These are phyloP conservation scores for Phytophthora citricola DNA, from an alignment of 352 stramenopile genomes.

Conservation along the genomic window DNA sequence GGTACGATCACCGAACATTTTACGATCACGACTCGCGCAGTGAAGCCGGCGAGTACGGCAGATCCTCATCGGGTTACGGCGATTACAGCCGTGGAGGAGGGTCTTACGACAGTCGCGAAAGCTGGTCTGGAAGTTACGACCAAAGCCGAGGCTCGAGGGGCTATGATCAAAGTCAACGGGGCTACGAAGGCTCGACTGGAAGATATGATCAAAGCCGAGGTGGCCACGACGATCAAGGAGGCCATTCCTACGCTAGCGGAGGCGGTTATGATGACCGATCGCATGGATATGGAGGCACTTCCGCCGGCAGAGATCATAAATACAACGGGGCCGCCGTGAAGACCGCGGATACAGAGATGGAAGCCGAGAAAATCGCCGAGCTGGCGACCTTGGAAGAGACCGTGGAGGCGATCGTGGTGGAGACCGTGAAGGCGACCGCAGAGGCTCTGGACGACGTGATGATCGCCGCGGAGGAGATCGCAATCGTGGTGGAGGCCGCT, in stretches of 20 bases:
- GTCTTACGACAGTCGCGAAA: too few relatives aligned
- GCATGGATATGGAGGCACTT: constrained; percentile 18
- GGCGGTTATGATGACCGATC: constrained; percentile 24
- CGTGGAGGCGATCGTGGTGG: too few relatives aligned
- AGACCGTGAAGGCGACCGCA: neutral
- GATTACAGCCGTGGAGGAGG: constrained; percentile 29
- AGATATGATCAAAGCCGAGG: constrained; percentile 13
- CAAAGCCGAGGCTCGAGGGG: constrained; percentile 30
- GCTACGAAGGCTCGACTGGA: constrained; percentile 7
- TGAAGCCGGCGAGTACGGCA: constrained; percentile 26
- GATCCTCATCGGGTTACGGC: constrained; percentile 31
- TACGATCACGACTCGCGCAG: neutral
- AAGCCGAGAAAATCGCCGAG: neutral
- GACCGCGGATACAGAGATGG: constrained; percentile 19
- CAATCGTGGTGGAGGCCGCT: constrained; percentile 33
- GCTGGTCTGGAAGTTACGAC: constrained; percentile 30
- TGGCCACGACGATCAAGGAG: constrained; percentile 32
- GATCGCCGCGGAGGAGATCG: constrained; percentile 37
- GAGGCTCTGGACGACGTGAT: constrained; percentile 39
- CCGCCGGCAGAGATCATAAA: constrained; percentile 6
- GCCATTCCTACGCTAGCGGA: neutral
- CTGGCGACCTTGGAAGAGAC: too few relatives aligned
- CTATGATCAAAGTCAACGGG: constrained; percentile 34
- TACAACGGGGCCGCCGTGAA: constrained; percentile 9
- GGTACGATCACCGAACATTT: constrained; percentile 12